A percentile compares a stretch with the other conserved stretches of the same genome.
These are phyloP conservation scores for Spathaspora girioi DNA, from an alignment of 805 yeast species.

Conservation along the genomic window DNA sequence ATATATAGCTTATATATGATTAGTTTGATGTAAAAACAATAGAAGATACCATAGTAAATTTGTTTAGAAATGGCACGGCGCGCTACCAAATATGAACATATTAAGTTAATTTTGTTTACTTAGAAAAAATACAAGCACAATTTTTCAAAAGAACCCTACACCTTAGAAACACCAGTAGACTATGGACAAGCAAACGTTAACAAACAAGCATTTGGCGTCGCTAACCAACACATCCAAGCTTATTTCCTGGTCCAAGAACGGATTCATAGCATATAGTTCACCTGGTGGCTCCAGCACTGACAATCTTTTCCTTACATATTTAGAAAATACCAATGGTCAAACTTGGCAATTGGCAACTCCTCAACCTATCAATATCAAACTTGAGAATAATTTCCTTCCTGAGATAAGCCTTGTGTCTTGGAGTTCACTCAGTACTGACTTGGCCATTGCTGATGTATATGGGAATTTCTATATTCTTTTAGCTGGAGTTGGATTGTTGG, in stretches of 20 bases:
- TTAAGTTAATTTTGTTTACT: background rate
- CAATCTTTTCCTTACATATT: constrained; percentile 55
- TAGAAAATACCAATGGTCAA: constrained; percentile 72
- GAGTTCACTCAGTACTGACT: constrained; percentile 76
- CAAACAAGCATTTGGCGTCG: constrained; percentile 4
- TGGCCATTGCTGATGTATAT: constrained; percentile 70
- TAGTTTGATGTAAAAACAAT: too few relatives aligned
- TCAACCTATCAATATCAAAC: constrained; percentile 29
- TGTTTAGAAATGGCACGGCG: background rate
- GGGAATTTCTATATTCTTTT: constrained; percentile 53
- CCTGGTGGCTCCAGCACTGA: constrained; percentile 24
- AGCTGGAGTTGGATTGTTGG: constrained; percentile 40
- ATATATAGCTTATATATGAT: background rate
- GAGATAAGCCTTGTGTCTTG: constrained; percentile 54
- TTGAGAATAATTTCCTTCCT: constrained; percentile 22
- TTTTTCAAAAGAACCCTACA: background rate
- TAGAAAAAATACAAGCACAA: background rate
- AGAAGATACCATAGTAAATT: background rate
- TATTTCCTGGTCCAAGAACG: constrained; percentile 80
- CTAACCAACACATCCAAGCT: constrained; percentile 8
- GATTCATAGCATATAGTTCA: constrained; percentile 70
- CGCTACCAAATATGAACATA: background rate
- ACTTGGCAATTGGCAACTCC: constrained; percentile 75
- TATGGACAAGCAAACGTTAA: background rate
- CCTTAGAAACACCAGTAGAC: background rate